These are phyloP conservation scores for Blastomyces gilchristii DNA, from an alignment of 2,329 filamentous ascomycete species.

Conservation along the genomic window DNA sequence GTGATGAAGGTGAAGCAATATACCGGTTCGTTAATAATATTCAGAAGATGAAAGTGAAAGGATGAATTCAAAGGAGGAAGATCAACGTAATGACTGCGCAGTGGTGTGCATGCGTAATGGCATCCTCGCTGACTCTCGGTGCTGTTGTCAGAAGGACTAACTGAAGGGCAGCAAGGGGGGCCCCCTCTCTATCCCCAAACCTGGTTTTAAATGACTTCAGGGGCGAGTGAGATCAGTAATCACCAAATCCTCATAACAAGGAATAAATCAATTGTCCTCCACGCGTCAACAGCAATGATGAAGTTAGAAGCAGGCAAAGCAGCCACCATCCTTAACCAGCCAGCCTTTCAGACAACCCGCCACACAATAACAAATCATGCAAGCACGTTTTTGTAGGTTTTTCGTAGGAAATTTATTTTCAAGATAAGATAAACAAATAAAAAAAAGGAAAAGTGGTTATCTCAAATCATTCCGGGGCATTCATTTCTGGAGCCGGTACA, in stretches of 20 bases:
- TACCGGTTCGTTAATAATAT: background rate
- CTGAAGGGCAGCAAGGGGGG: background rate
- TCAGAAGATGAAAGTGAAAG: background rate
- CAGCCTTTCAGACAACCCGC: too few relatives aligned
- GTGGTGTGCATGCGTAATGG: background rate
- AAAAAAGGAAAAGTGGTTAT: background rate
- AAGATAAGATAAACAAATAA: background rate
- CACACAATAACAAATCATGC: too few relatives aligned
- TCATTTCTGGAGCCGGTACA: slow-evolving; percentile 9
- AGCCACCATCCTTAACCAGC: background rate
- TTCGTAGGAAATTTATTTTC: background rate
- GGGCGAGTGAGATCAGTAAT: background rate
- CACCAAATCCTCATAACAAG: background rate
- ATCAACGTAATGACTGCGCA: background rate
- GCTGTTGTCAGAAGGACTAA: background rate
- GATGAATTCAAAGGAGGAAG: background rate
- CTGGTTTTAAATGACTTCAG: background rate
- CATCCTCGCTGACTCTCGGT: background rate
- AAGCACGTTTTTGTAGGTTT: background rate
- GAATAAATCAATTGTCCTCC: background rate
- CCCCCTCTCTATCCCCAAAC: background rate
- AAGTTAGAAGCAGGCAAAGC: background rate
- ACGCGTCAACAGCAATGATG: slow-evolving; percentile 3
- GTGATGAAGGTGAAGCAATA: background rate
- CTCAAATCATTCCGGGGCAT: background rate